Evolutionary conservation across 192 early-diverging fungal genomes (phyloP), one percentile per base, ranked within the genome.

Genomic region (Gaertneriomyces sp.): DNA sequence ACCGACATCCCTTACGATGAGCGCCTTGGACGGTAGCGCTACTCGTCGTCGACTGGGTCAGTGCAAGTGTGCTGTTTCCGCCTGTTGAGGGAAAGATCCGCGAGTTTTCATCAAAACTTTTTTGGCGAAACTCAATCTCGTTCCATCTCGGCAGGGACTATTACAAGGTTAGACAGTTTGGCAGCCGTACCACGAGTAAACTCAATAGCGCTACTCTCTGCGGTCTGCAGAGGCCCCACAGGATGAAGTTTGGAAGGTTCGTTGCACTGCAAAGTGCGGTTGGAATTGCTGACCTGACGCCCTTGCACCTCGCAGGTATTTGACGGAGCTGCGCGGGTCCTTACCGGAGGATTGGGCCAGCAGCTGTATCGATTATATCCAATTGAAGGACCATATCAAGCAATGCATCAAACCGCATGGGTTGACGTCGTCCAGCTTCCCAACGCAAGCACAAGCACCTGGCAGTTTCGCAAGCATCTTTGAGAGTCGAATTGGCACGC

Each of bases 351-450:
- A 81, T 6, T 92, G 89, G 88, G 80, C 83, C 51, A 61, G 68
- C 5, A 71, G 84, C 60, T 91, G 86, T 77, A 75, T 93, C 66
- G 84, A 88, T 69, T 93, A 93, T 71, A 79, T 77, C 12, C 67
- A 54, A 53, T 80, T 91, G 43, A 93, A 91, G 68, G 12, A 43
- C 43, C 86, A 81, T 50, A 79, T 91, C 66, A 90, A 91, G 71
- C 14, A 61, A 5, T 59, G 70, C 9, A 85, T 91, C 58, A 81
- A 85, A 38, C 79, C 71, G 4, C 64, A 78, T 60, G 74, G 76
- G 19, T 52, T 60, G 19, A 68, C 52, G 38, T 45, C 47, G 39
- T 42, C 42, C 25, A 44, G 40, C n/a, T n/a, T 45, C n/a, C 40
- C n/a, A 14, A 14, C 16, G 12, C 2, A 16, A 16, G 16, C 55